Evolutionary conservation across 2,329 filamentous ascomycete genomes (phyloP), one percentile per base, ranked within the genome.

Genomic region (Hypoxylon sp.): DNA sequence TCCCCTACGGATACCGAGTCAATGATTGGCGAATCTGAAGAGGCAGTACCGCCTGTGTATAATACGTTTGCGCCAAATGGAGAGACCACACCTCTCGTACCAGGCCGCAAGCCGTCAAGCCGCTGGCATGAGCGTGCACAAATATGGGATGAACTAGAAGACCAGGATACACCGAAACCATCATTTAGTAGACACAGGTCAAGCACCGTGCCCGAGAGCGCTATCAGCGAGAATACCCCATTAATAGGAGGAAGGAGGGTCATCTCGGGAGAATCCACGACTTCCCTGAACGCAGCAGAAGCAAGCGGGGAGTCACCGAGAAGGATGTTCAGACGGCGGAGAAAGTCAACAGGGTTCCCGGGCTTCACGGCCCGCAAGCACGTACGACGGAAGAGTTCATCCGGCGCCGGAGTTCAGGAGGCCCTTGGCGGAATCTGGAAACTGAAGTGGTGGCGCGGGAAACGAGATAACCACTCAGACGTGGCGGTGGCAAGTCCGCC

Each of bases 101-200:
- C 83, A 27, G 76, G 80, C 54, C 83, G 82, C 62, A 84, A 83
- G 74, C 84, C 83, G 71, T 85, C 84, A 17, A 84, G 82, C 42
- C 77, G 88, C 58, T 88, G 87, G 84, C 82, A 88, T 62, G 92
- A 96, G 76, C 88, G 88, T 0, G 89, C 89, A 37, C 92, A 96
- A 73, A 96, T 97, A 32, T 97, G 93, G 94, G 92, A 90, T 62
- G 93, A 97, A 77, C 85, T 97, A 13, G 91, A 96, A 75, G 94
- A 97, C 74, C 89, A 91, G 44, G 86, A 88, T 55, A 80, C 81
- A 19, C 78, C 81, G 31, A 81, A 78, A 62, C 80, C 82, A 56
- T 78, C 81, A 0, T 72, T 78, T 2, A 78, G 75, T 46, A 80
- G 84, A 50, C 76, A 80, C 24, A 83, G 86, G 13, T 86, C 86